Evolutionary conservation across 345 rosid genomes (phyloP).

Genomic region (Excoecaria agallocha): DNA sequence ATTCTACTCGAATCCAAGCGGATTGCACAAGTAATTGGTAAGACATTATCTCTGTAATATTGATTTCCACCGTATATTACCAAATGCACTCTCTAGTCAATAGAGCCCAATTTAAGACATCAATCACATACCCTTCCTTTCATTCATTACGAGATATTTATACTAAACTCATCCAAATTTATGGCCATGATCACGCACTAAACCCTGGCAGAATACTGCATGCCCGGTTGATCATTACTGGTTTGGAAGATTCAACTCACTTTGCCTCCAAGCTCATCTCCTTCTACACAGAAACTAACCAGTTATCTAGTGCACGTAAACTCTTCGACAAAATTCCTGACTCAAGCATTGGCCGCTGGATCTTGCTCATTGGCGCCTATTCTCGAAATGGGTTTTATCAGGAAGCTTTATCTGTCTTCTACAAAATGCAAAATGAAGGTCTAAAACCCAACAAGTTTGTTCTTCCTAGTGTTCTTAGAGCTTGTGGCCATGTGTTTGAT

Average conservation of each 20-base stretch:
- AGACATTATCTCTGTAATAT: too few relatives aligned
- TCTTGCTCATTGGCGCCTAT: slow-evolving; percentile 51
- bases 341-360: slow-evolving; percentile 46
- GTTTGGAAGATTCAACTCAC: slow-evolving; percentile 31
- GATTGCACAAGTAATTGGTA: too few relatives aligned
- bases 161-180: slow-evolving; percentile 35
- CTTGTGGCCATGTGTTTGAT: slow-evolving; percentile 55
- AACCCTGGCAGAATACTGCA: slow-evolving; percentile 47
- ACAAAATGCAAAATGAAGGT: slow-evolving; percentile 49
- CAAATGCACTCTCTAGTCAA: slow-evolving; percentile 14
- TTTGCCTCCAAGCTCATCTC: slow-evolving; percentile 53
- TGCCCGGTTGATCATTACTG: slow-evolving; percentile 48
- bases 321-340: slow-evolving; percentile 70
- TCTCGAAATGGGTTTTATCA: slow-evolving; percentile 52
- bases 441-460: slow-evolving; percentile 49
- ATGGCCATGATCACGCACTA: slow-evolving; percentile 38
- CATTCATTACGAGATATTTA: slow-evolving; percentile 35
- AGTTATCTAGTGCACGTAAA: slow-evolving; percentile 42
- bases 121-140: slow-evolving; percentile 31
- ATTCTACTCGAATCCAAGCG: too few relatives aligned
- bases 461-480: slow-evolving; percentile 72
- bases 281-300: slow-evolving; percentile 46
- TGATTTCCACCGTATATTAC: too few relatives aligned
- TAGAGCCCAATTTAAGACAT: slow-evolving; percentile 11
- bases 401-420: slow-evolving; percentile 46